phyloP scores from a whole-genome alignment of 805 yeast species.

The Yamadazyma olivae region DNA sequence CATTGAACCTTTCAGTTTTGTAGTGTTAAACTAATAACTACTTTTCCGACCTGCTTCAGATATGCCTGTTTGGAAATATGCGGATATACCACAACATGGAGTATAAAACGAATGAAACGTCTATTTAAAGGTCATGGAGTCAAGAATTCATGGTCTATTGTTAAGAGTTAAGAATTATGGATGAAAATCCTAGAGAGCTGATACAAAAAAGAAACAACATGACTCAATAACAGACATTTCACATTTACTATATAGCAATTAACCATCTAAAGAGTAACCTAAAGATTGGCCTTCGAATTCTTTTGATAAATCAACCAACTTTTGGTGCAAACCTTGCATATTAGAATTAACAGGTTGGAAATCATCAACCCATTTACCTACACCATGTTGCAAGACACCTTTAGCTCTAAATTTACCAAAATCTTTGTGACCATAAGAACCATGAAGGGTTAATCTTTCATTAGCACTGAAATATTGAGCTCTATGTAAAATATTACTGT shows the following conservation, averaged over 20 bases:
- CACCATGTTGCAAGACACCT: constrained; percentile 55
- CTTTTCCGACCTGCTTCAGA: too few species aligned
- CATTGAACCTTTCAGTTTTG: too few species aligned
- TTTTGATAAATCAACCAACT: constrained; percentile 25
- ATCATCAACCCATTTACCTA: constrained; percentile 43
- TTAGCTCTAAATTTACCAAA: constrained; percentile 43
- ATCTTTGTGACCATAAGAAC: constrained; percentile 45
- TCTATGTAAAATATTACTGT: constrained; percentile 48
- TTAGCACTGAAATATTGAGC: constrained; percentile 38
- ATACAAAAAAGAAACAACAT: not conserved
- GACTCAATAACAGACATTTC: not conserved
- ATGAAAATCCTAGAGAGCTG: too few species aligned
- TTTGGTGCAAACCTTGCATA: constrained; percentile 24
- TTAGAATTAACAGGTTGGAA: constrained; percentile 29
- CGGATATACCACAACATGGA: too few species aligned
- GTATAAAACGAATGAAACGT: too few species aligned
- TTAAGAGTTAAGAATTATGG: too few species aligned
- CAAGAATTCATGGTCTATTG: too few species aligned
- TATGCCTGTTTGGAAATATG: too few species aligned
- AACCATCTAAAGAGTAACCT: constrained; percentile 39
- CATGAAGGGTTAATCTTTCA: constrained; percentile 46
- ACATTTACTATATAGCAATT: not conserved
- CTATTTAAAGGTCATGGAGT: too few species aligned
- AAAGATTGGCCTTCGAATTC: constrained; percentile 30
- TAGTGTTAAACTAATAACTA: too few species aligned